A percentile compares a stretch with the other conserved stretches of the same genome.
These are phyloP conservation scores for Penicillium sp. DNA, from an alignment of 2,329 filamentous ascomycete genomes.

Conservation along the genomic window DNA sequence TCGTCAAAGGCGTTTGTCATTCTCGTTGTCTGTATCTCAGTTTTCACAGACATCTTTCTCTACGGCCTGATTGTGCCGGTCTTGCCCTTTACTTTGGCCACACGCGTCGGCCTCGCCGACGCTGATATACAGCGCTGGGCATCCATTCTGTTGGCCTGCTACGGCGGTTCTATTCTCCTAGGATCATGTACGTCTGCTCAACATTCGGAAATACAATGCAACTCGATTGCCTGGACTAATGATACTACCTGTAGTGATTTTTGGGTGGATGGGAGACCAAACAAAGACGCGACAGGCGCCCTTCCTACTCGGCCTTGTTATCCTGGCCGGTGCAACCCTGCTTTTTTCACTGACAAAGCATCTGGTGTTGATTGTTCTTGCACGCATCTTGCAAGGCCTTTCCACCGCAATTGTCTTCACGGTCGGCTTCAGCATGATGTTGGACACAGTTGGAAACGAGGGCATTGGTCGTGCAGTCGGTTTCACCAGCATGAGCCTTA, in stretches of 20 bases:
- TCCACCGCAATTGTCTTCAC: conserved; percentile 69
- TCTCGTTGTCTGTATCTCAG: conserved; percentile 9
- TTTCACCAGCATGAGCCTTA: conserved; percentile 57
- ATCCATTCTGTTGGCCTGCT: conserved; percentile 19
- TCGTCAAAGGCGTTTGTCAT: conserved; percentile 10
- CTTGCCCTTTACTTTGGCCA: conserved; percentile 18
- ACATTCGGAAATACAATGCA: neutral
- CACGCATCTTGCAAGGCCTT: conserved; percentile 64
- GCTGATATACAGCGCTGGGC: conserved; percentile 18
- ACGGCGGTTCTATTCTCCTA: conserved; percentile 9
- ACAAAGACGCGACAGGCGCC: conserved; percentile 2
- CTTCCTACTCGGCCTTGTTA: conserved; percentile 8
- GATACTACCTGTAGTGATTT: neutral
- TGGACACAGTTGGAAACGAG: conserved; percentile 45
- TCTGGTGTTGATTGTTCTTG: conserved; percentile 58
- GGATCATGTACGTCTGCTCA: conserved; percentile 1
- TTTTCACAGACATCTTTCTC: conserved; percentile 21
- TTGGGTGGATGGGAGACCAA: conserved; percentile 1
- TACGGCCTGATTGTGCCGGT: conserved; percentile 23
- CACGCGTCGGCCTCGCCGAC: conserved; percentile 8
- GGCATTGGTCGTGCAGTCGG: conserved; percentile 41
- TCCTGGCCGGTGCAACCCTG: conserved; percentile 49
- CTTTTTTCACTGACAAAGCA: conserved; percentile 61
- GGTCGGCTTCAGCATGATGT: conserved; percentile 64
- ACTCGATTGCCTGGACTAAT: neutral